phyloP scores from a whole-genome alignment of 108 stramenopile species.

The Skeletonema marinoi region DNA sequence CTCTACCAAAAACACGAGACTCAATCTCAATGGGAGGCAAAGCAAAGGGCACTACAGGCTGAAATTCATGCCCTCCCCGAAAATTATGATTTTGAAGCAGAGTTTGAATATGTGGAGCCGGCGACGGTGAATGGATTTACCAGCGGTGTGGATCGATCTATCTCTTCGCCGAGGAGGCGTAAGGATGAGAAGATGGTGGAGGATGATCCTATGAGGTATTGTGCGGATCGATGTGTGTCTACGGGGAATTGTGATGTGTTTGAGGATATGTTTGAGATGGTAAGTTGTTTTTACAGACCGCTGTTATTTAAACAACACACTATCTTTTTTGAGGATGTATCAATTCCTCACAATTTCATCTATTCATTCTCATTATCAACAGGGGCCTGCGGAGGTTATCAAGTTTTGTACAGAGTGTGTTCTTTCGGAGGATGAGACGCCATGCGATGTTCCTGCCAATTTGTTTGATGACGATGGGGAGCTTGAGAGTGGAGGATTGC shows the following conservation, averaged over 20 bases:
- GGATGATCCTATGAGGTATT: slow-evolving; percentile 72
- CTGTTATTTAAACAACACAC: no score
- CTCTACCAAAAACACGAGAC: slow-evolving; percentile 50
- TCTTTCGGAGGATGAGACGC: slow-evolving; percentile 65
- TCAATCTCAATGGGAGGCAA: slow-evolving; percentile 54
- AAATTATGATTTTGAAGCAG: slow-evolving; percentile 31
- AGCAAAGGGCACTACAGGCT: slow-evolving; percentile 45
- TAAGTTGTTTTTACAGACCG: background rate
- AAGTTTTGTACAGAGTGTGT: slow-evolving; percentile 83
- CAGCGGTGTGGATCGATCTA: slow-evolving; percentile 3
- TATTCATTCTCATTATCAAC: background rate
- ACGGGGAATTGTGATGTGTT: slow-evolving; percentile 86
- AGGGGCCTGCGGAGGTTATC: slow-evolving; percentile 63
- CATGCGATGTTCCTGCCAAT: slow-evolving; percentile 67
- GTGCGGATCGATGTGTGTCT: slow-evolving; percentile 79
- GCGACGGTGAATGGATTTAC: slow-evolving; percentile 8
- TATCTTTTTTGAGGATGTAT: background rate
- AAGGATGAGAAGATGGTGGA: slow-evolving; percentile 69
- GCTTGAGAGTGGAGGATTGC: slow-evolving; percentile 14
- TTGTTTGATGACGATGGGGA: slow-evolving; percentile 19
- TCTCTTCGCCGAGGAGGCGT: background rate
- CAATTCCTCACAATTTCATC: background rate
- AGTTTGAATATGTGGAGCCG: background rate
- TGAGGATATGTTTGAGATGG: slow-evolving; percentile 57
- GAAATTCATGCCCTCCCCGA: slow-evolving; percentile 23